Base-by-base conservation (phyloP, 2,329 filamentous ascomycete species). In the Fusarium coicis region DNA sequence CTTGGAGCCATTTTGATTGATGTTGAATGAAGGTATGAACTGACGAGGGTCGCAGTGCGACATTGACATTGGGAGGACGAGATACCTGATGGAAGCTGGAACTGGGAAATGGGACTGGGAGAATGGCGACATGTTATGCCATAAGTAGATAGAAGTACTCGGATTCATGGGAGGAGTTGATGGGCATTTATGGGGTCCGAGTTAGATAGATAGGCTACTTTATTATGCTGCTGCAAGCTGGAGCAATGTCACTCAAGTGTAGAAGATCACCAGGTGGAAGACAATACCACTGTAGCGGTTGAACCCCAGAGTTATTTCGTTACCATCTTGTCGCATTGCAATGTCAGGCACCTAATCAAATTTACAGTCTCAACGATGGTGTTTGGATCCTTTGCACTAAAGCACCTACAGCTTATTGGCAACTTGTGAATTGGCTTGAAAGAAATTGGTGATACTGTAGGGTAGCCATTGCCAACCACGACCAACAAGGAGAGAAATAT, bases 1-100 rank as follows among this genome's bases (percentile, higher is more conserved):
- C 56, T 58, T 70, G 63, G 66, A 68, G 56, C 50, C 46, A 46
- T 68, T 73, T 65, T 68, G 66, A 69, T 68, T 70, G 65, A 74
- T 68, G 71, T 50, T 64, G 71, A 73, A 73, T n/a, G 71, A 73
- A 43, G 70, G 71, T 50, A 73, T 47, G 71, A 73, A 68, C 57
- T 73, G 70, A 73, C 49, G 58, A 73, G 39, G 63, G 70, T 32
- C 52, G 57, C 30, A 50, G 30, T 19, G 47, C 61, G 36, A 57
- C 54, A 60, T 59, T 73, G 52, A 57, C 54, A 60, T 56, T 73
- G 52, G 57, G 53, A 28, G 37, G 65, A 65, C 60, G 72, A 73
- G 70, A 74, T 73, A 73, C 71, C 67, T 74, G 55, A 47, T 26
- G 49, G 21, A 28, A 42, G 37, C 36, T 69, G 69, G 46, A 37